Conservation (phyloP, 1,284 basidiomycete species). For the Tilletia caries region DNA sequence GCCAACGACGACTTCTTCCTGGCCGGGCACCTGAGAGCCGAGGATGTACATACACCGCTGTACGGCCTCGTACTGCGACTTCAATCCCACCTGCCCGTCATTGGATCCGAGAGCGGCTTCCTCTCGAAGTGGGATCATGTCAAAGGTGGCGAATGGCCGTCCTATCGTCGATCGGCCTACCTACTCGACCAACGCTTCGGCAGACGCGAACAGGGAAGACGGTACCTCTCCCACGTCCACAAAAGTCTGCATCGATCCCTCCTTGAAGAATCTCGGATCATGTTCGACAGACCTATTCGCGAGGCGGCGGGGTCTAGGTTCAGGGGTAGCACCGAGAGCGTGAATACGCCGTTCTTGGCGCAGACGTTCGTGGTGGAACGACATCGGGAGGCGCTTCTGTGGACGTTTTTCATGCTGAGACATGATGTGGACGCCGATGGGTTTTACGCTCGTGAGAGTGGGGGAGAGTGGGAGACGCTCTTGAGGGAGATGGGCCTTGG, state of each 20-base stretch:
- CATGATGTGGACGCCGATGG: constrained; percentile 23
- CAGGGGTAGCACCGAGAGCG: constrained; percentile 26
- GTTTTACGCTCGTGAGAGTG: background rate
- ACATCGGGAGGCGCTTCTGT: constrained; percentile 43
- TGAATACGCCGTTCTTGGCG: constrained; percentile 29
- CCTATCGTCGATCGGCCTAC: constrained; percentile 24
- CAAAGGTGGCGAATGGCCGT: constrained; percentile 29
- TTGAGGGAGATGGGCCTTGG: constrained; percentile 14
- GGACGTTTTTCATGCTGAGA: constrained; percentile 37
- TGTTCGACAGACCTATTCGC: constrained; percentile 28
- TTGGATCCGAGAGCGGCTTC: background rate
- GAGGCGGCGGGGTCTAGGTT: constrained; percentile 23
- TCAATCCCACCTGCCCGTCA: constrained; percentile 23
- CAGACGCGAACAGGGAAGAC: constrained; percentile 16
- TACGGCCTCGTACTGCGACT: constrained; percentile 37
- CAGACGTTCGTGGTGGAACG: constrained; percentile 38
- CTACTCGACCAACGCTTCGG: constrained; percentile 36
- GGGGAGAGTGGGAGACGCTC: constrained; percentile 15
- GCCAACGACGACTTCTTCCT: constrained; percentile 45
- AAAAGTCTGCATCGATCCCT: constrained; percentile 26
- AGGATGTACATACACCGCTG: constrained; percentile 31
- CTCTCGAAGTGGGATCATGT: background rate
- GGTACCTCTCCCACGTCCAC: constrained; percentile 31
- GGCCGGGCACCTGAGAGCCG: constrained; percentile 17
- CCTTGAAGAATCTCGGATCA: constrained; percentile 26